Percentiles rank a stretch among this genome's conserved stretches.
These are phyloP conservation scores for Pseudogymnoascus sp. DNA, from an alignment of 2,329 filamentous ascomycete genomes.

Conservation along the genomic window DNA sequence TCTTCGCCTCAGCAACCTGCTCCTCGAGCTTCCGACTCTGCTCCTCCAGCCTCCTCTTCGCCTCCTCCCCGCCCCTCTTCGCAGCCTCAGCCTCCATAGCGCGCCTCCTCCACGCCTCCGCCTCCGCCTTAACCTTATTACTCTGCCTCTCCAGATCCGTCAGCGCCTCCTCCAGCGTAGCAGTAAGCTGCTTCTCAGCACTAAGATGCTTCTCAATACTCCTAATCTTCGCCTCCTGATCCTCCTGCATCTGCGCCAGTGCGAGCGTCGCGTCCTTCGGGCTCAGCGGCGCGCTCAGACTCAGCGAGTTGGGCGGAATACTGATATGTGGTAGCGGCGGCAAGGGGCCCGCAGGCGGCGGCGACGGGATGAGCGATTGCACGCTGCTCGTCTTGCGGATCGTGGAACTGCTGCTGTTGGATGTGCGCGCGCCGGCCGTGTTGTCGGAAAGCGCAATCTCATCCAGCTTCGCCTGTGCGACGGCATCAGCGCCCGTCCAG, in stretches of 20 bases:
- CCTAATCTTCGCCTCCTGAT: slow-evolving; percentile 89
- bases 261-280: slow-evolving; percentile 33
- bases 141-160: slow-evolving; percentile 88
- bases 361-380: slow-evolving; percentile 71
- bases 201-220: slow-evolving; percentile 95
- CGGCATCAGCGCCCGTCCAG: slow-evolving; percentile 17
- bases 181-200: slow-evolving; percentile 92
- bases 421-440: slow-evolving; percentile 46
- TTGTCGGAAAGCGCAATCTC: slow-evolving; percentile 32
- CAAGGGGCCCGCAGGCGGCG: slow-evolving; percentile 90
- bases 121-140: slow-evolving; percentile 84
- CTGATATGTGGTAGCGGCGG: slow-evolving; percentile 70
- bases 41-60: slow-evolving; percentile 35
- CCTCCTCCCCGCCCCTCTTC: slow-evolving; percentile 44
- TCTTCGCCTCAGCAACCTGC: slow-evolving; percentile 22
- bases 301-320: slow-evolving; percentile 39
- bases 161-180: slow-evolving; percentile 89
- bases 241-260: slow-evolving; percentile 76
- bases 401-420: slow-evolving; percentile 49
- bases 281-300: slow-evolving; percentile 26
- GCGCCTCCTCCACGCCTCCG: slow-evolving; percentile 85
- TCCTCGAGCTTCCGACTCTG: slow-evolving; percentile 41
- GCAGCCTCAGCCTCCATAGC: slow-evolving; percentile 67
- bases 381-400: slow-evolving; percentile 79
- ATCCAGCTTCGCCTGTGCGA: slow-evolving; percentile 51